Percentiles rank a stretch among this genome's conserved stretches.
Evolutionary conservation across 768 basidiomycete genomes (phyloP).

Genomic region (Boletus rubropictus): DNA sequence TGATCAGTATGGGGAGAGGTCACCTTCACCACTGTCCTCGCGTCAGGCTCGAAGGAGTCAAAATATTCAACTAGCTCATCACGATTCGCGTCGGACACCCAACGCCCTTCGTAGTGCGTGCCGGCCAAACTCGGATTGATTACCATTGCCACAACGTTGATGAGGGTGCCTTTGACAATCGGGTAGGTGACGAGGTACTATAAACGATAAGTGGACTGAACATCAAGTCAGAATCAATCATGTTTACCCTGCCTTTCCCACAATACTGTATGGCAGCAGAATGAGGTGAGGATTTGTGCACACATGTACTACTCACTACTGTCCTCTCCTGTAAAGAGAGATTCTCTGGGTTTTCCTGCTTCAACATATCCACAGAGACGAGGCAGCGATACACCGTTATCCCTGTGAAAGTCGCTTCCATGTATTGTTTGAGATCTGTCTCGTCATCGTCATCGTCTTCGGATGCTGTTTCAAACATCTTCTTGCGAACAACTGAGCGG

Average conservation of each 20-base stretch:
- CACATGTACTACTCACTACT: slow-evolving; percentile 17
- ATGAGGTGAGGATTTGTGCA: slow-evolving; percentile 4
- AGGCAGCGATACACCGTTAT: slow-evolving; percentile 36
- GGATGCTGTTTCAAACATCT: slow-evolving; percentile 16
- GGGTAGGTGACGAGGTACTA: slow-evolving; percentile 40
- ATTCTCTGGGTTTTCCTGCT: slow-evolving; percentile 20
- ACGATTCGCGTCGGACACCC: slow-evolving; percentile 25
- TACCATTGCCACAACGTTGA: slow-evolving; percentile 35
- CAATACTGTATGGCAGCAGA: slow-evolving; percentile 6
- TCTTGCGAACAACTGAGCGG: slow-evolving; percentile 22
- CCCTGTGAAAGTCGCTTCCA: slow-evolving; percentile 38
- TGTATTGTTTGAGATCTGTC: slow-evolving; percentile 9
- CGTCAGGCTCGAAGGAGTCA: slow-evolving; percentile 35
- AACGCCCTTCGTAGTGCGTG: slow-evolving; percentile 29
- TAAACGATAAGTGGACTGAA: background rate
- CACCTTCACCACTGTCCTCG: slow-evolving; percentile 27
- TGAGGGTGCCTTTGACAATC: slow-evolving; percentile 30
- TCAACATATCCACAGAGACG: slow-evolving; percentile 30
- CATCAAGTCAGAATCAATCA: background rate
- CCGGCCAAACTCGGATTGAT: slow-evolving; percentile 27
- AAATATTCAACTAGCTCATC: slow-evolving; percentile 30
- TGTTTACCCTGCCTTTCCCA: slow-evolving; percentile 7
- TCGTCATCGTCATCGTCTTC: background rate
- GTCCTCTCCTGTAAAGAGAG: slow-evolving; percentile 12
- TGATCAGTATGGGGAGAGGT: background rate